Base-by-base conservation (phyloP, 1,139 yeast genomes). In the Spathaspora sp. region DNA sequence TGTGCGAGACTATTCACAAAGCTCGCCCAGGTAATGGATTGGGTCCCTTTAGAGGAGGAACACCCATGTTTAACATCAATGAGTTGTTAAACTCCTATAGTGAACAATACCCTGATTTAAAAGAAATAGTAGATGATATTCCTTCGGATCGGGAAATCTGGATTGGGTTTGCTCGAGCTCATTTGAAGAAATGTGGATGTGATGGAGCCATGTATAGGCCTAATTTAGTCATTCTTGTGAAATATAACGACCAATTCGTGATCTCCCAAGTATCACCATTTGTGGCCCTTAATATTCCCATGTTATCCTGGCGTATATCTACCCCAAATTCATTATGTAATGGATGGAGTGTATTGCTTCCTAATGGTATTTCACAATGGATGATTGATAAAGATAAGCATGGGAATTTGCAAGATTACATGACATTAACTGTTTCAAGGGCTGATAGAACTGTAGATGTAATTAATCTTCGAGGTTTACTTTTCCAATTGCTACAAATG, bases 101-200 rank as follows among this genome's bases (percentile, higher is more conserved):
- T 18, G 11, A 24, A 5, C 40, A 45, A 33, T 42, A 47, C n/a
- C n/a, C n/a, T n/a, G n/a, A n/a, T 11, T 24, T 52, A n/a, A 18
- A 17, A 6, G 36, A 15, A 7, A 34, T 29, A 2, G 9, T 39
- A 15, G 23, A 41, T n/a, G 40, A 48, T n/a, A 36, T 23, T 39
- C 69, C 70, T 10, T 52, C 58, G 3, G 68, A 65, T 24, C 61
- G 74, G 38, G 70, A 73, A 46, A 60, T 75, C 53, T 78, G 79
- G 73, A 56, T 77, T 36, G 79, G 79, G 4, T 72, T 77, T 56
- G 78, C 77, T 0, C 66, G 79, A 53, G 67, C 78, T 4, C 78
- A 74, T 52, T 53, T 76, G n/a, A 60, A 62, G 39, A 51, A 64
- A 7, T 76, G 81, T 61, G 79, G 80, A 1, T 77, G 82, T 59